These are phyloP conservation scores for Byssochlamys sp. DNA, from an alignment of 2,329 filamentous ascomycete species.

Conservation along the genomic window DNA sequence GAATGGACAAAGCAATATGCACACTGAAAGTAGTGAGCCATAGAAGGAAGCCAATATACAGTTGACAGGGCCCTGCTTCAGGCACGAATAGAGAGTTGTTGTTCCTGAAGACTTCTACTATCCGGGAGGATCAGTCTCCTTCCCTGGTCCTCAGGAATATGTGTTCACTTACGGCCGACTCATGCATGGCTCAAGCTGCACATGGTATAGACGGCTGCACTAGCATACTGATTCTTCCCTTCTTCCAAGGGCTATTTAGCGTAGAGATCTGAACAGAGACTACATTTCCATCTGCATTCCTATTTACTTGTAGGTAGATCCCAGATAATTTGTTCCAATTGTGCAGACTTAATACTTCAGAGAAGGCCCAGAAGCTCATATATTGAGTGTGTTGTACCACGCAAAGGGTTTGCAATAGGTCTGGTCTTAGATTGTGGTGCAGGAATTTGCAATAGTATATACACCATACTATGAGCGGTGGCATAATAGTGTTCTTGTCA, in stretches of 20 bases:
- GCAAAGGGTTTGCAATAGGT: no score
- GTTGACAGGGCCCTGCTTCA: neutral
- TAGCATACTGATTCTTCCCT: neutral
- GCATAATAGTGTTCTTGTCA: neutral
- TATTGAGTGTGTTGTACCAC: no score
- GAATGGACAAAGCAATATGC: conserved; percentile 69
- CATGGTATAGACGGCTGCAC: neutral
- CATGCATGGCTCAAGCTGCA: neutral
- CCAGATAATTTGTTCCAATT: no score
- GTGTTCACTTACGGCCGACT: neutral
- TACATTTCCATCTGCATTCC: neutral
- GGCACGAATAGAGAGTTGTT: neutral
- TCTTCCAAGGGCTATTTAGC: neutral
- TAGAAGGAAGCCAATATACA: neutral
- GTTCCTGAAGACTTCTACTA: neutral
- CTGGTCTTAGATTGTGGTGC: no score
- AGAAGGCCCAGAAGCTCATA: no score
- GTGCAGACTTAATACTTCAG: no score
- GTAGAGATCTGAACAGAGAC: neutral
- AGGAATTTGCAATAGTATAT: no score
- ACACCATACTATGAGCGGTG: neutral
- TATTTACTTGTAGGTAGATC: neutral
- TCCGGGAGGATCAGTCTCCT: neutral
- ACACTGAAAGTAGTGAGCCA: conserved; percentile 23
- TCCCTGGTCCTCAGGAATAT: neutral